phyloP scores from a whole-genome alignment of 2,329 filamentous ascomycete species.

The Clonostachys chloroleuca region DNA sequence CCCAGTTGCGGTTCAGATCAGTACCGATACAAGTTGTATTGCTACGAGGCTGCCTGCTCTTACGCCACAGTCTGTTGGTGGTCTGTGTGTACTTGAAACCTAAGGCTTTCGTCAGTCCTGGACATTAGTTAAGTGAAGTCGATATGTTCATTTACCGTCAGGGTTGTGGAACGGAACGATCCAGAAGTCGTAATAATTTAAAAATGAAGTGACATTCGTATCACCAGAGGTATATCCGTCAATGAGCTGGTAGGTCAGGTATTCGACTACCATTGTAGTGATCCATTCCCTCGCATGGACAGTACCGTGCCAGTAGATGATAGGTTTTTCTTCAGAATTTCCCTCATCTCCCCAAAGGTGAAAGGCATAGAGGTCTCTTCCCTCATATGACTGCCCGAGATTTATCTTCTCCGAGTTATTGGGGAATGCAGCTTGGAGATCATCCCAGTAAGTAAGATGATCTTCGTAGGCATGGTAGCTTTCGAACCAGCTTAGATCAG shows the following conservation, averaged over 20 bases:
- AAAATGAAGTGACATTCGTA: constrained; percentile 29
- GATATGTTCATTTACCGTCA: constrained; percentile 28
- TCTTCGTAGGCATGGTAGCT: constrained; percentile 48
- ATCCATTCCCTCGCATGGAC: constrained; percentile 53
- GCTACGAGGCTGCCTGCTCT: constrained; percentile 38
- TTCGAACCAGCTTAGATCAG: constrained; percentile 42
- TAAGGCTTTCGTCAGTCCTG: constrained; percentile 5
- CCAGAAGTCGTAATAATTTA: constrained; percentile 56
- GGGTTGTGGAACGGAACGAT: constrained; percentile 50
- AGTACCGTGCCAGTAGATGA: constrained; percentile 43
- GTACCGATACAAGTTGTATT: constrained; percentile 39
- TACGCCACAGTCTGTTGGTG: constrained; percentile 45
- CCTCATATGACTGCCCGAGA: constrained; percentile 36
- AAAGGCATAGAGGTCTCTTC: constrained; percentile 51
- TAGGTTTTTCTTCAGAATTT: constrained; percentile 33
- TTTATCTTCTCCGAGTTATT: constrained; percentile 39
- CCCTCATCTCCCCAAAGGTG: constrained; percentile 41
- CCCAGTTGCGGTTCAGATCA: constrained; percentile 51
- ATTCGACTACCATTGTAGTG: constrained; percentile 44
- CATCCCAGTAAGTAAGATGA: constrained; percentile 41
- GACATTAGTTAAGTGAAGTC: not conserved
- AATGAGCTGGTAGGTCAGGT: constrained; percentile 39
- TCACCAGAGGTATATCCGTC: constrained; percentile 30
- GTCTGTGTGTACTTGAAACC: constrained; percentile 48
- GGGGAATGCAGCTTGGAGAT: constrained; percentile 38